Base-by-base conservation (phyloP, 1,139 yeast genomes). In the Hemisphaericaspora xylanilytica region DNA sequence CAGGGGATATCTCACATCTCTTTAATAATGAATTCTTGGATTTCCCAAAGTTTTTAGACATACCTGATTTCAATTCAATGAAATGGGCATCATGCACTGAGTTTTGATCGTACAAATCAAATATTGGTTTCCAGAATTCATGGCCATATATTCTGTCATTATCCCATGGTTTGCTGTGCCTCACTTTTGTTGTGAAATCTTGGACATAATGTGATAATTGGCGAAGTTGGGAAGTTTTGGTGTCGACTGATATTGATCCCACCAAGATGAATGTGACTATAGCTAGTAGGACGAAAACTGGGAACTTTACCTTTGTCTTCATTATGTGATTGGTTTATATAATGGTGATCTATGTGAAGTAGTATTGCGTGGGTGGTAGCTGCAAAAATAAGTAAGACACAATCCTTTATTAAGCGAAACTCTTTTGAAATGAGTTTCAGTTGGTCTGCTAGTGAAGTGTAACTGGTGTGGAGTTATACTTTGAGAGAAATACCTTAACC, bases 1-100 rank as follows among this genome's bases (percentile, higher is more conserved):
- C 55, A 5, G 51, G 55, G 0, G 56, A 40, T 1, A 66, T 51
- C 6, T 39, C 37, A 2, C 68, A 66, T 37, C 56, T 61, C 1
- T 64, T 53, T 15, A 61, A 43, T 24, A 66, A 50, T 3, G 48
- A 52, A 3, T 49, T 53, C 39, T 59, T 59, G 8, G 63, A 10
- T 17, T 33, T 37, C 5, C 21, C 32, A 20, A 37, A 37, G 10
- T 13, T 16, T 17, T 32, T 7, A 18, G 18, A 24, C 35, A 30
- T 18, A 12, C 32, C 24, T 5, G 38, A 35, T 18, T 26, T 28
- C 7, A 22, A 36, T 20, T 24, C 34, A 30, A 36, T 9, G 20
- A 9, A 22, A 9, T 5, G 9, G 9, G 26, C 4, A 9, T 10
- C 26, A 8, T 22, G n/a, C 9, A 34, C 18, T 10, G 20, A 17